phyloP scores from a whole-genome alignment of 2,329 filamentous ascomycete genomes.

The Lasiodiplodia gonubiensis region DNA sequence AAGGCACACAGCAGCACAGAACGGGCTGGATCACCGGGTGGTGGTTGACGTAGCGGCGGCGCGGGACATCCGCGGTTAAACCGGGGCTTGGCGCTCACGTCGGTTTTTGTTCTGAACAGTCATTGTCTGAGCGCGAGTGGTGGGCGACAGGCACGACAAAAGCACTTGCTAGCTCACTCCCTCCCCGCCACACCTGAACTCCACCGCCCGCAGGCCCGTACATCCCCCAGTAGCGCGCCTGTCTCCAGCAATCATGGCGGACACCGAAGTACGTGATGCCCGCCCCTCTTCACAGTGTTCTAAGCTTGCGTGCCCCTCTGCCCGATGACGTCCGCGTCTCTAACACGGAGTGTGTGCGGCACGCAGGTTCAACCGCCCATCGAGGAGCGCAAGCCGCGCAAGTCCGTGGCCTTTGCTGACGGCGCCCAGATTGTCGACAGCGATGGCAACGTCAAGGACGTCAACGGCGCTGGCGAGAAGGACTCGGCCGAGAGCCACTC shows the following conservation, averaged over 20 bases:
- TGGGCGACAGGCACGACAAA: constrained; percentile 23
- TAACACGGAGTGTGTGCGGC: constrained; percentile 13
- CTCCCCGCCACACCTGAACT: constrained; percentile 19
- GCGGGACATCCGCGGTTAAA: constrained; percentile 1
- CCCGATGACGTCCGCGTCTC: constrained; percentile 26
- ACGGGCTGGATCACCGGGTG: not conserved
- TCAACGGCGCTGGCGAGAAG: constrained; percentile 76
- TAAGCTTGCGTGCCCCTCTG: constrained; percentile 23
- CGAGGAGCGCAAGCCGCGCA: constrained; percentile 74
- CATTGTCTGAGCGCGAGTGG: constrained; percentile 19
- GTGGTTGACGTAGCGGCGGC: constrained; percentile 21
- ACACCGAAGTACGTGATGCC: constrained; percentile 36
- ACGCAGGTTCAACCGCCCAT: constrained; percentile 39
- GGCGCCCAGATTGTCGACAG: constrained; percentile 85
- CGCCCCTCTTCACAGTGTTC: not conserved
- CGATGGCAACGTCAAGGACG: constrained; percentile 83
- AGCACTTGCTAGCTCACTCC: constrained; percentile 21
- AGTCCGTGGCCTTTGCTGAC: constrained; percentile 93
- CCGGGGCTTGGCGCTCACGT: constrained; percentile 7
- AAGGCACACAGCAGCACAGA: not conserved
- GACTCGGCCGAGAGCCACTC: constrained; percentile 79
- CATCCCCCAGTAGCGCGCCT: constrained; percentile 19
- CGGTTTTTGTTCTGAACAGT: constrained; percentile 24
- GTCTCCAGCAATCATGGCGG: constrained; percentile 59
- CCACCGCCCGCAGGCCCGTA: constrained; percentile 10